A percentile compares a stretch with the other conserved stretches of the same genome.
Conservation (phyloP, 2,329 filamentous ascomycete genomes). For the Myriosclerotinia curreyana region DNA sequence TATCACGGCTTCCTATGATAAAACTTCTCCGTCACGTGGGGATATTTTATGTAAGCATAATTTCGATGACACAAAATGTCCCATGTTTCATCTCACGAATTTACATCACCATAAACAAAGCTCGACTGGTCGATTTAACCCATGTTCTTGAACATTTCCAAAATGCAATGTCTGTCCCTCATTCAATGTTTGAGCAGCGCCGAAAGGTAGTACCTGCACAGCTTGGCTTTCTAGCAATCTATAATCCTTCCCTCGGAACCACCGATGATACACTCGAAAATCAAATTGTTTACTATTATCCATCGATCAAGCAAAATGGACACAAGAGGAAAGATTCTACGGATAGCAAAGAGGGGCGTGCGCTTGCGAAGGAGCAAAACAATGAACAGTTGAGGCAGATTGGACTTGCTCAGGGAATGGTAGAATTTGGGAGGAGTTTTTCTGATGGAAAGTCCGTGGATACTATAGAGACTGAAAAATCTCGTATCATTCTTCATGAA, state of each 20-base stretch:
- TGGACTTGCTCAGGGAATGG: conserved; percentile 94
- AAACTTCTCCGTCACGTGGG: conserved; percentile 1
- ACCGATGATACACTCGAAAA: conserved; percentile 60
- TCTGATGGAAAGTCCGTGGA: conserved; percentile 74
- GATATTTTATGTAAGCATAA: conserved; percentile 6
- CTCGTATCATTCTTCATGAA: conserved; percentile 79
- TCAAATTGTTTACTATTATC: conserved; percentile 86
- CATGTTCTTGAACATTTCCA: conserved; percentile 9
- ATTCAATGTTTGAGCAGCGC: conserved; percentile 35
- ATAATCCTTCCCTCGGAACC: conserved; percentile 78
- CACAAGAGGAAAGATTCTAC: conserved; percentile 7
- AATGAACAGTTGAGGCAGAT: conserved; percentile 91
- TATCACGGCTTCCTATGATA: background rate
- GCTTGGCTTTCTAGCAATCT: conserved; percentile 88
- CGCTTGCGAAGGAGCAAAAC: conserved; percentile 57
- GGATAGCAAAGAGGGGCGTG: conserved; percentile 33
- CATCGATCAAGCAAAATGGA: conserved; percentile 25
- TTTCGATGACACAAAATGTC: background rate
- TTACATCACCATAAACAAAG: conserved; percentile 7
- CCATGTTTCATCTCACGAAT: background rate
- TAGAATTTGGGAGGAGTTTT: conserved; percentile 87
- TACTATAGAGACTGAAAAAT: conserved; percentile 86
- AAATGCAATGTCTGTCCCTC: conserved; percentile 34
- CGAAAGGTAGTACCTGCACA: conserved; percentile 61
- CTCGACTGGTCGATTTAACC: no score